Evolutionary conservation across 179 eudicot species (phyloP), one percentile per base, ranked within the genome.

Genomic region (Gypsophila paniculata): DNA sequence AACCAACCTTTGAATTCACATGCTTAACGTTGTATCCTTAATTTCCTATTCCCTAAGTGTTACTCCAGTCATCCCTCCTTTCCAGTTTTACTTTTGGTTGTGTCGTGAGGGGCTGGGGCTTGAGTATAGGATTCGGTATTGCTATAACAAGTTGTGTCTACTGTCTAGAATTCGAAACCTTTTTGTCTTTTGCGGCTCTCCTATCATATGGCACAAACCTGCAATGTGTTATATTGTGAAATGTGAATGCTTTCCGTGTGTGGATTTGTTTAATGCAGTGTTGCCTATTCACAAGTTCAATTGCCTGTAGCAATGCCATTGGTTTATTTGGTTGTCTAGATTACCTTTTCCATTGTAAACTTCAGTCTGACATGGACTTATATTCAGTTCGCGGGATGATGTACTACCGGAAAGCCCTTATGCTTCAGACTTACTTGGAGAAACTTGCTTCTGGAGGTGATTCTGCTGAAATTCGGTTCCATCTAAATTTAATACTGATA

Each of bases 371-470:
- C 55, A 7, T 70, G 60, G 36, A 48, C 65, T 77, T 78, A 58
- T 72, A 57, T 74, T 81, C 91, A 95, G 99, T 95, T 80, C 93
- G 99, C 58, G 99, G 99, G 63, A 95, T 95, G 99, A 95, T 95
- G 98, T 95, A 95, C 83, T 93, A 95, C 72, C 86, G 99, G 73
- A 95, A 93, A 81, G 99, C 99, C 67, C 81, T 93, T 66, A 89
- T 95, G 93, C 98, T 95, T 67, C 98, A 95, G 78, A 81, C 96
- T 46, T 87, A 93, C 75, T 69, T 95, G 85, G 99, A 95, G 84
- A 82, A 86, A 80, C 81, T 76, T 78, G 78, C 86, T 65, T 76
- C 77, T 78, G 89, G 82, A 86, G 99, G 99, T 95, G 73, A 73
- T 84, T 72, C 60, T 55, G 51, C 25, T 60, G 53, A 3, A 34